Base-by-base conservation (phyloP, 768 basidiomycete genomes). In the Tulasnella calospora region DNA sequence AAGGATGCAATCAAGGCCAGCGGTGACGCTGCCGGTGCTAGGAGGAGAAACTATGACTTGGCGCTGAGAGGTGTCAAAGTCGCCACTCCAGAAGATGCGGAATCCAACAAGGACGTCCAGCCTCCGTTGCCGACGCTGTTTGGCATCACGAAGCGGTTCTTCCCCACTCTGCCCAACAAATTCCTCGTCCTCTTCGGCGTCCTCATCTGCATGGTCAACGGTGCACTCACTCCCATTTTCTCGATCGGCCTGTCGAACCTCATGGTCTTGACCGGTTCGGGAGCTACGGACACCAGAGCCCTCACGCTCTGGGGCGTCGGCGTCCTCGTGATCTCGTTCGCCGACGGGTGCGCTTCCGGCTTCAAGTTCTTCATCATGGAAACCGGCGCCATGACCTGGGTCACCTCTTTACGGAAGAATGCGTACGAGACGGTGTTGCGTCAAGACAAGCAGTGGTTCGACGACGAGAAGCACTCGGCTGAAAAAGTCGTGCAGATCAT, bases 361-460 rank as follows among this genome's bases (percentile, higher is more conserved):
- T 82, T 90, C 81, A 95, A 95, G 85, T 94, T 91, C 85, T 90
- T 91, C 83, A 80, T 92, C 74, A 92, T 98, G 88, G 94, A 97
- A 84, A 87, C 86, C 2, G 86, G 88, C 3, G 92, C 89, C 0
- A 90, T 92, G 83, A 83, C 84, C 2, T 99, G 96, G 96, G 89
- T 93, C 33, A 90, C 89, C 5, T 81, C 82, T 27, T 82, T 98
- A 38, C 90, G 98, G 30, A 84, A 86, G 19, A 80, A 78, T 0
- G 90, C 89, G 2, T 91, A 92, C 82, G 81, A 81, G 5, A 88
- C 85, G 41, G 86, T 98, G 19, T 85, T 99, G 51, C 82, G 84
- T 19, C 96, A 97, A 83, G 94, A 98, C 83, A 94, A 93, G 84
- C 83, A 87, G 41, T 99, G 92, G 90, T 98, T 97, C 83, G 96